Evolutionary conservation across 371 early-diverging fungal species (phyloP).

Genomic region (Apophysomyces trapeziformis): DNA sequence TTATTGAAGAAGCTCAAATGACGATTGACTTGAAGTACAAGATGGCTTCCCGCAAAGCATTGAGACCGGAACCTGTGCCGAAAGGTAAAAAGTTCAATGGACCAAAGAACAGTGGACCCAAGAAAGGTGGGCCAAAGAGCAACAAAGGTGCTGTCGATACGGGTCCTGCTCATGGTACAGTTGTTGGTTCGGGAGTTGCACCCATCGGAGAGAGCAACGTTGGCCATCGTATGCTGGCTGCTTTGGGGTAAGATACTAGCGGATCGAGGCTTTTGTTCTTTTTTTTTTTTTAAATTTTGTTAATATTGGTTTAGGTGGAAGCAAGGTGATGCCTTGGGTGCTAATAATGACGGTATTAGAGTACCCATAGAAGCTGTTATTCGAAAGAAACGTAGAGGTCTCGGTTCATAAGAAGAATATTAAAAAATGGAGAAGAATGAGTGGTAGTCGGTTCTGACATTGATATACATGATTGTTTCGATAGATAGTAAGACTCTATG

Average conservation of each 20-base stretch:
- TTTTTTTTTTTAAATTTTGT: not conserved
- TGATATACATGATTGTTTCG: too few species aligned
- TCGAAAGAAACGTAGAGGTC: conserved; percentile 75
- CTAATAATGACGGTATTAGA: conserved; percentile 76
- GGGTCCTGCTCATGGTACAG: conserved; percentile 52
- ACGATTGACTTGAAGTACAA: conserved; percentile 34
- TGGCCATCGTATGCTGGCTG: conserved; percentile 81
- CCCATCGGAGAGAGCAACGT: conserved; percentile 71
- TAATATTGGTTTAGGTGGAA: conserved; percentile 59
- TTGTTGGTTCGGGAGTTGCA: conserved; percentile 71
- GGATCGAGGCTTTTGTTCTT: conserved; percentile 1
- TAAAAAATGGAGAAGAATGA: not conserved
- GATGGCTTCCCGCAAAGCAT: not conserved
- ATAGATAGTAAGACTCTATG: not conserved
- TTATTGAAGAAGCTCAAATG: conserved; percentile 37
- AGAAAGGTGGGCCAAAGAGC: not conserved
- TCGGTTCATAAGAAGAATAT: conserved; percentile 60
- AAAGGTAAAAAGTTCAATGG: conserved; percentile 15
- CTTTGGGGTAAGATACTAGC: conserved; percentile 67
- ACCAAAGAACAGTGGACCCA: not conserved
- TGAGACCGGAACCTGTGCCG: conserved; percentile 12
- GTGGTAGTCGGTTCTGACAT: not conserved
- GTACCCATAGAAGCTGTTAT: conserved; percentile 87
- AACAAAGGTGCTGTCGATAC: not conserved
- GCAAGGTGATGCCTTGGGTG: conserved; percentile 84